Evolutionary conservation across 805 yeast genomes (phyloP), one percentile per base, ranked within the genome.

Genomic region (Ogataea saltuana): DNA sequence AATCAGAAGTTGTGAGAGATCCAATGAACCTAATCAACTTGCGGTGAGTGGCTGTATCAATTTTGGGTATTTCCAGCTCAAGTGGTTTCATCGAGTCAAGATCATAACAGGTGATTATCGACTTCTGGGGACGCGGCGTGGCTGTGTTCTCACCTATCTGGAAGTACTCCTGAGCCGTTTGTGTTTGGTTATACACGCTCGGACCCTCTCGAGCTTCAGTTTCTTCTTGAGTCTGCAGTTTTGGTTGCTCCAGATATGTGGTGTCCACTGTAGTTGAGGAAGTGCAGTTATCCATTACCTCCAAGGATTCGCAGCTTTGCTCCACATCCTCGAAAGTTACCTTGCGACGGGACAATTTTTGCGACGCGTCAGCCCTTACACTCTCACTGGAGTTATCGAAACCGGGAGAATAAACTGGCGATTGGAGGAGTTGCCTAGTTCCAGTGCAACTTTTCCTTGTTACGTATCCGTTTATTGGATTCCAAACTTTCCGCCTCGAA

Each of bases 401-500:
- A 7, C 9, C 25, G 25, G 25, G 25, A 30, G 31, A 31, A n/a
- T n/a, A n/a, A n/a, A n/a, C n/a, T n/a, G 39, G 39, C 33, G 42
- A 6, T 35, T 44, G 17, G 30, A 27, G 19, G 41, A 15, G 25
- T 36, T n/a, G 5, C 37, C 4, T 33, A 33, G 13, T 19, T 26
- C 9, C 22, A 33, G 8, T 25, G 33, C 9, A 6, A 15, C 22
- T 22, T 32, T 29, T 19, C 15, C 34, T 34, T 6, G 33, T 46
- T 3, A 28, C 25, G 22, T 26, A 44, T 10, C 42, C 47, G 6
- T 16, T 21, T 16, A 30, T 39, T 3, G 45, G 35, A 17, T 25
- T 36, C 48, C 51, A 42, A 15, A n/a, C 16, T 19, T 42, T 44
- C 15, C 34, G 42, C 10, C 45, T 34, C n/a, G 33, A 21, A 12